A percentile compares a stretch with the other conserved stretches of the same genome.
Evolutionary conservation across 163 green algal genomes (phyloP).

Genomic region (Scenedesmus sp.): DNA sequence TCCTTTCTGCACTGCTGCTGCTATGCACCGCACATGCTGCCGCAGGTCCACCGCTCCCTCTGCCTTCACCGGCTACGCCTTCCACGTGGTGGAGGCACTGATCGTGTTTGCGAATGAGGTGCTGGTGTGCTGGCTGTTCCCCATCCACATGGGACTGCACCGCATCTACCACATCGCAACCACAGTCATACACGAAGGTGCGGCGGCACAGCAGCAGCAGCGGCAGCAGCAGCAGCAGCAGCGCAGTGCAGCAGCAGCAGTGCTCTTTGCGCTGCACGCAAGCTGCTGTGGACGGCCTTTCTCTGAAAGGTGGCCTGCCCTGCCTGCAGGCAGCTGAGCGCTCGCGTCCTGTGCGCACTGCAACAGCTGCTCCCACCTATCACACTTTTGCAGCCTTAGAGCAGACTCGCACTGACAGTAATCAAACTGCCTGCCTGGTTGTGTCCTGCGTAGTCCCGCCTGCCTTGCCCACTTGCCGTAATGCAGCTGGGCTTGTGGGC

Average conservation of each 20-base stretch:
- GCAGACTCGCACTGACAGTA: no score
- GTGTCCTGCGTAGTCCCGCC: no score
- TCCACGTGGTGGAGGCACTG: slow-evolving; percentile 83
- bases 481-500: no score
- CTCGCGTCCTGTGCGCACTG: no score
- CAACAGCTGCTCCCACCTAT: no score
- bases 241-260: background rate
- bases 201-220: slow-evolving; percentile 11
- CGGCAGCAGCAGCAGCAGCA: slow-evolving; percentile 24
- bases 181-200: slow-evolving; percentile 90
- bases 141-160: slow-evolving; percentile 87
- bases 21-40: background rate
- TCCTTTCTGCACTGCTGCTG: background rate
- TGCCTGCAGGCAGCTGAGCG: no score
- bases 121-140: slow-evolving; percentile 87
- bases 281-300: no score
- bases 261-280: no score
- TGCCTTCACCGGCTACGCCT: slow-evolving; percentile 84
- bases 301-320: no score
- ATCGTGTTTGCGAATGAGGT: slow-evolving; percentile 95
- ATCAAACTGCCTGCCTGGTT: no score
- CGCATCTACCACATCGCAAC: slow-evolving; percentile 90
- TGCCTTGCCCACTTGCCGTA: no score
- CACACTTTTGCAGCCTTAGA: no score
- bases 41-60: slow-evolving; percentile 74